A percentile compares a stretch with the other conserved stretches of the same genome.
phyloP scores from a whole-genome alignment of 805 yeast genomes.

The Candida andamanensis region DNA sequence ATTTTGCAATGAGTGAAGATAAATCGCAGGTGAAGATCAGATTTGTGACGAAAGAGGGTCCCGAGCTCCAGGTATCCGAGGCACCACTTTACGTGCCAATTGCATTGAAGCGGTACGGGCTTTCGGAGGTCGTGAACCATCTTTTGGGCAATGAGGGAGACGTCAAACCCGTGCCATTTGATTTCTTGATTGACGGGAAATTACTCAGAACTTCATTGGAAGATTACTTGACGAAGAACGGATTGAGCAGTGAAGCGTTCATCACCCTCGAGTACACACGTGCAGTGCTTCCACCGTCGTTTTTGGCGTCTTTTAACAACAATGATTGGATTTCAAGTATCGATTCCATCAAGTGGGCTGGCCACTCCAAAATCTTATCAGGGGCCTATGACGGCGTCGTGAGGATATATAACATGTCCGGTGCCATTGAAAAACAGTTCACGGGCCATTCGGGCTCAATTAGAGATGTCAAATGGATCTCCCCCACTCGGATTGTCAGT shows the following conservation, averaged over 20 bases:
- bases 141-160: constrained; percentile 49
- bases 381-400: constrained; percentile 96
- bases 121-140: constrained; percentile 94
- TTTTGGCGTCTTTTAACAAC: constrained; percentile 77
- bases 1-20: constrained; percentile 11
- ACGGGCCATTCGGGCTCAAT: constrained; percentile 88
- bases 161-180: constrained; percentile 74
- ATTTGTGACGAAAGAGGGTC: constrained; percentile 83
- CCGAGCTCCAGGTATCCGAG: constrained; percentile 61
- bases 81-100: constrained; percentile 87
- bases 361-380: constrained; percentile 58
- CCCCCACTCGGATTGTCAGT: constrained; percentile 69
- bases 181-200: constrained; percentile 83
- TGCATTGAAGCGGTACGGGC: constrained; percentile 79
- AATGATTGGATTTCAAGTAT: constrained; percentile 94
- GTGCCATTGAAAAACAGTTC: constrained; percentile 72
- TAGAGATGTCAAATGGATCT: constrained; percentile 74
- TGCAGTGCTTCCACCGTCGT: constrained; percentile 92
- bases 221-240: constrained; percentile 71
- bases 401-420: constrained; percentile 79
- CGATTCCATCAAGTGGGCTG: constrained; percentile 42
- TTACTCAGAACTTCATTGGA: constrained; percentile 73
- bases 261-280: constrained; percentile 84
- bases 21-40: constrained; percentile 72
- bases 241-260: constrained; percentile 75